Evolutionary conservation across 192 early-diverging fungal genomes (phyloP), one percentile per base, ranked within the genome.

Genomic region (Hyaloraphidium curvatum): DNA sequence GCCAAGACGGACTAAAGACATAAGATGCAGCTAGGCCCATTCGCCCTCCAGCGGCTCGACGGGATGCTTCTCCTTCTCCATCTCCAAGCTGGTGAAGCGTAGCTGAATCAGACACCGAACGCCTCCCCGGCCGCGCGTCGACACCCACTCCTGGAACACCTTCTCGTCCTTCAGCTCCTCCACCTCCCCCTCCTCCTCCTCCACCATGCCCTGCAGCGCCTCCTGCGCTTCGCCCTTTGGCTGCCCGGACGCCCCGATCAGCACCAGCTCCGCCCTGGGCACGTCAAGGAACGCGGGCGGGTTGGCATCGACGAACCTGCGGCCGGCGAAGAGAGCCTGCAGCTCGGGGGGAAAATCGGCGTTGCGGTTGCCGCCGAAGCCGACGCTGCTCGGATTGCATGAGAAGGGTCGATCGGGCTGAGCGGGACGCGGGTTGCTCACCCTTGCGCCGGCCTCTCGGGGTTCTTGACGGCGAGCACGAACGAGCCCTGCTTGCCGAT

Each of bases 381-480:
- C 57, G 22, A 43, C 55, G 5, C 40, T 22, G 9, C 11, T 33
- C 13, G 58, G 58, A 30, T 40, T 64, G 11, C 53, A n/a, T n/a
- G n/a, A n/a, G n/a, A n/a, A n/a, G n/a, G n/a, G n/a, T n/a, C n/a
- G n/a, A n/a, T n/a, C n/a, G n/a, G n/a, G n/a, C n/a, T n/a, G n/a
- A n/a, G n/a, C n/a, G n/a, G n/a, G n/a, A n/a, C n/a, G n/a, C n/a
- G n/a, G n/a, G n/a, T 28, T 19, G 40, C 30, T 41, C 26, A 56
- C 59, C n/a, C n/a, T n/a, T n/a, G n/a, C n/a, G n/a, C n/a, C n/a
- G n/a, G n/a, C n/a, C n/a, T n/a, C n/a, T n/a, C n/a, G n/a, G n/a
- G n/a, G n/a, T n/a, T n/a, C 62, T 70, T 71, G 26, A 71, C 53
- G 22, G 54, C 62, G n/a, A 71, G 30, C 27, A 70, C 55, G 35